These are phyloP conservation scores for Xylaria bambusicola DNA, from an alignment of 495 filamentous ascomycete genomes.

Conservation along the genomic window DNA sequence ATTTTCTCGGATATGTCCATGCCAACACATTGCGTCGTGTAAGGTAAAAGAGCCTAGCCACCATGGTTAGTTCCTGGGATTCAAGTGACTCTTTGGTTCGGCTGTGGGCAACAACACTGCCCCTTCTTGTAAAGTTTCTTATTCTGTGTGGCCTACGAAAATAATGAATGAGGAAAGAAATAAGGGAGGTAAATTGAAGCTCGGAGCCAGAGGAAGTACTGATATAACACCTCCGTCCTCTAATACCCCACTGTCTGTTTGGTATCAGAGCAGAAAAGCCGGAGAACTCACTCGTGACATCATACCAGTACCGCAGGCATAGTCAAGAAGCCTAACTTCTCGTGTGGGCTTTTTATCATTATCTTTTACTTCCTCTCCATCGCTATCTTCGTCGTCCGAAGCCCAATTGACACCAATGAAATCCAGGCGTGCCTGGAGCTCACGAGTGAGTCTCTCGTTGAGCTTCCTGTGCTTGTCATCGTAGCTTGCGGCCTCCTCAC, in stretches of 20 bases:
- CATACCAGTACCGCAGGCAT: constrained; percentile 72
- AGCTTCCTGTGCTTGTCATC: constrained; percentile 45
- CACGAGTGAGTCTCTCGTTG: constrained; percentile 42
- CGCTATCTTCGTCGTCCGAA: constrained; percentile 45
- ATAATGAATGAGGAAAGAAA: not conserved
- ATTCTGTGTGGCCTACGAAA: not conserved
- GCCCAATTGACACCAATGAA: constrained; percentile 66
- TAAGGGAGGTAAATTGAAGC: not conserved
- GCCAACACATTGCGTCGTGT: constrained; percentile 61
- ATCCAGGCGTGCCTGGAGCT: constrained; percentile 52
- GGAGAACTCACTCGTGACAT: constrained; percentile 53
- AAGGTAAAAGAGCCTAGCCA: constrained; percentile 64
- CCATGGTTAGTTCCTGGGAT: too few species aligned
- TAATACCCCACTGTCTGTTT: too few species aligned
- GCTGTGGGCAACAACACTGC: too few species aligned
- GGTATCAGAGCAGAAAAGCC: not conserved
- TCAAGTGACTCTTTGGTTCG: too few species aligned
- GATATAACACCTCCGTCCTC: not conserved
- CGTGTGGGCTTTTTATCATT: constrained; percentile 33
- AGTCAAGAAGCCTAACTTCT: constrained; percentile 66
- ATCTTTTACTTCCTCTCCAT: constrained; percentile 20
- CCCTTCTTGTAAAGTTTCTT: too few species aligned
- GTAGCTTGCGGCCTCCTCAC: constrained; percentile 43
- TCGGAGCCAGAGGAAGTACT: not conserved
- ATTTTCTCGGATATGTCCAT: constrained; percentile 71